These are phyloP conservation scores for Saccharomycopsis fibuligera DNA, from an alignment of 805 yeast genomes.

Conservation along the genomic window DNA sequence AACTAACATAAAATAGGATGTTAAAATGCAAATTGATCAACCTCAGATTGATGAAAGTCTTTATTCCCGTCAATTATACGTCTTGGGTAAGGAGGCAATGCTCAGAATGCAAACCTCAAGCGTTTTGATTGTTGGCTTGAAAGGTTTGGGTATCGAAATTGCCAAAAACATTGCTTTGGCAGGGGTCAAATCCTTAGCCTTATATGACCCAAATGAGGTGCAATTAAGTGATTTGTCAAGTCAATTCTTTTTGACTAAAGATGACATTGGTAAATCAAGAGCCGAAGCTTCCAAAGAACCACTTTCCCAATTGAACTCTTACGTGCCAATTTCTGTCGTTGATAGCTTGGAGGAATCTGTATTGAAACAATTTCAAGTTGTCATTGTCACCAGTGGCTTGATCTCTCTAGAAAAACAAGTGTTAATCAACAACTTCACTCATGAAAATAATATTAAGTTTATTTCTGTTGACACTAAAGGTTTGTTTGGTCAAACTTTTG, in stretches of 20 bases:
- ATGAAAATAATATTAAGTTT: constrained; percentile 65
- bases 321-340: constrained; percentile 77
- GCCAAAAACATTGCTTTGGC: constrained; percentile 96
- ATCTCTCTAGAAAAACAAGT: constrained; percentile 67
- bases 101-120: constrained; percentile 89
- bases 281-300: constrained; percentile 64
- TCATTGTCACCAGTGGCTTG: constrained; percentile 72
- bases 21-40: constrained; percentile 14
- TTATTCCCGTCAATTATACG: constrained; percentile 95
- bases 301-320: constrained; percentile 78
- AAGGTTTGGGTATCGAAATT: constrained; percentile 91
- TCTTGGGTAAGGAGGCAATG: constrained; percentile 97
- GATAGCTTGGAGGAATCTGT: constrained; percentile 46
- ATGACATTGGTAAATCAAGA: constrained; percentile 72
- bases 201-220: constrained; percentile 76
- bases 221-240: constrained; percentile 70
- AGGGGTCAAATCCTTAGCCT: constrained; percentile 86
- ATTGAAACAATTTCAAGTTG: constrained; percentile 60
- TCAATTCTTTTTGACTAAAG: constrained; percentile 72
- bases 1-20: background rate
- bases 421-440: constrained; percentile 69
- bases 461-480: constrained; percentile 83
- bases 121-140: constrained; percentile 84
- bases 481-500: constrained; percentile 80
- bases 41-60: constrained; percentile 80